Evolutionary conservation across 495 filamentous ascomycete genomes (phyloP).

Genomic region (Aspergillus funiculosus): DNA sequence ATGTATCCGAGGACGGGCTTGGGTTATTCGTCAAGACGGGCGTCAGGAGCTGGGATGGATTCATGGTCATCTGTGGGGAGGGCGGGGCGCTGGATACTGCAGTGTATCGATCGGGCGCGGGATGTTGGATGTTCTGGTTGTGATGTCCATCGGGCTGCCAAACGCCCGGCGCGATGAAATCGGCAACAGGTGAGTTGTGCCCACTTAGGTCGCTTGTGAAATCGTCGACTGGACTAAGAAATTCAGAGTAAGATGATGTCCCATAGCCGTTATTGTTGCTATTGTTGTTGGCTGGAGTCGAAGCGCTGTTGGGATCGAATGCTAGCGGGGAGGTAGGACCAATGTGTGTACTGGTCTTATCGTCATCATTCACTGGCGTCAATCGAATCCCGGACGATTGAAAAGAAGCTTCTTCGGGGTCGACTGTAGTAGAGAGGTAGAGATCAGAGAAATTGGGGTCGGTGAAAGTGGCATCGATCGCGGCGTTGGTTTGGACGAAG

Average conservation of each 20-base stretch:
- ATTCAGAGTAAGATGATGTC: constrained; percentile 20
- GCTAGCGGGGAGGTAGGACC: constrained; percentile 10
- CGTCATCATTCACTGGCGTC: constrained; percentile 24
- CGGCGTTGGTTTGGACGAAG: constrained; percentile 21
- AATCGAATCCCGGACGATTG: constrained; percentile 32
- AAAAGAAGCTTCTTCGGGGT: constrained; percentile 38
- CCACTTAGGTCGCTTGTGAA: constrained; percentile 20
- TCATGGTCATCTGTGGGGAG: constrained; percentile 14
- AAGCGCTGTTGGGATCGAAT: constrained; percentile 2
- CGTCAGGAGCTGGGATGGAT: constrained; percentile 20
- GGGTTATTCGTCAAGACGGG: constrained; percentile 18
- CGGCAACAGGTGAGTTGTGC: constrained; percentile 19
- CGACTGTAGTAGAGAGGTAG: constrained; percentile 37
- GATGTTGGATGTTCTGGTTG: neutral
- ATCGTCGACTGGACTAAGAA: constrained; percentile 21
- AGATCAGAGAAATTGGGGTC: constrained; percentile 24
- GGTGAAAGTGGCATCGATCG: constrained; percentile 13
- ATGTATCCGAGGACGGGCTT: constrained; percentile 15
- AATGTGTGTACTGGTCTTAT: constrained; percentile 14
- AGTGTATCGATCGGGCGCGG: neutral
- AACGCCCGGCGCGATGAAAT: constrained; percentile 8
- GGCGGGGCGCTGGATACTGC: constrained; percentile 5
- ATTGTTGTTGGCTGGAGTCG: constrained; percentile 3
- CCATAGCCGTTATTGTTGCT: too few species aligned
- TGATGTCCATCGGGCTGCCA: constrained; percentile 12